Evolutionary conservation across 352 stramenopile genomes (phyloP), one percentile per base, ranked within the genome.

Genomic region (Phytophthora pluvialis): DNA sequence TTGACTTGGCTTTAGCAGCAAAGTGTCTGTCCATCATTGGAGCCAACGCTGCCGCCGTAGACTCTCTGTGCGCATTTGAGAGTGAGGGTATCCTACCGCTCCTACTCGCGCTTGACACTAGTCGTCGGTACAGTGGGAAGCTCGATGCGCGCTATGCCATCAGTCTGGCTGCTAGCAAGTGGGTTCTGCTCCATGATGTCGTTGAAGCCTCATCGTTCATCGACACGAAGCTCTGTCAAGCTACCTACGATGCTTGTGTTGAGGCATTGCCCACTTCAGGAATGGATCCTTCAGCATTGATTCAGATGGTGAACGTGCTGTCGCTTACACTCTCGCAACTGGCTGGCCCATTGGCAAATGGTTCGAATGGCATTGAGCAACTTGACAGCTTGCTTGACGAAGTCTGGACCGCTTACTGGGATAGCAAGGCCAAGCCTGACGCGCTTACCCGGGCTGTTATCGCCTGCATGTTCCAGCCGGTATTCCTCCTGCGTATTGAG

Each of bases 401-500:
- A 29, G 64, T 95, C 18, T 95, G 87, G 87, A 76, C 55, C 4
- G 78, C 85, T 28, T 93, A 95, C 67, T 77, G 55, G 10, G 79
- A 91, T 54, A 83, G 80, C 60, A 86, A 84, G 46, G 75, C 81
- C 25, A 93, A 93, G 60, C 75, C 83, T 8, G 83, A 95, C 36
- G 63, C 60, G 0, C 74, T 95, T 16, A 92, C 85, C 7, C 73
- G 77, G 48, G 81, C 80, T 5, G 78, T 95, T 0, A 62, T 95
- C 25, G 72, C 69, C 33, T 92, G 82, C 18, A 60, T 92, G 18
- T 91, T 94, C 72, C 86, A 92, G 56, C 86, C 83, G 0, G 70
- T 71, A 11, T 90, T 95, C 55, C 44, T 93, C 18, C 42, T 88
- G 7, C 56, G 56, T 3, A 42, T 32, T 11, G 47, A 57, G 5